Evolutionary conservation across 2,329 filamentous ascomycete species (phyloP), one percentile per base, ranked within the genome.

Genomic region (Alternaria incomplexa): DNA sequence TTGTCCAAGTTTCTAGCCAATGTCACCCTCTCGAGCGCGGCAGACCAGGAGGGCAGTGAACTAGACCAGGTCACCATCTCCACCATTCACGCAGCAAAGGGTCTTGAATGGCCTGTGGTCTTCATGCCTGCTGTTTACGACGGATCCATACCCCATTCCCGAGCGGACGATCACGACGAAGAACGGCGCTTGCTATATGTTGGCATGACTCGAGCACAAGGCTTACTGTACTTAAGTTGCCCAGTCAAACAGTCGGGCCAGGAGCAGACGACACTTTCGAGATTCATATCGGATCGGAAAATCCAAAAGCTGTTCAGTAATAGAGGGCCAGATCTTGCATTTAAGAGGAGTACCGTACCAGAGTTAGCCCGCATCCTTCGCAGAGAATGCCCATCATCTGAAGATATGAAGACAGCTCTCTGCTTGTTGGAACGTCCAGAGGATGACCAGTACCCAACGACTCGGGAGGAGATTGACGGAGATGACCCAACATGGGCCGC

Each of bases 51-150:
- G 3, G 84, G 86, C 3, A 83, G 85, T 22, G 85, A 87, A 56
- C 83, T 83, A 26, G 86, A 80, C 1, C 85, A 92, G 70, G 88
- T 98, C 20, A 97, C 94, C 0, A 93, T 99, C 23, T 97, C 93
- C 6, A 99, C 95, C 0, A 97, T 99, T 11, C 95, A 99, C 77
- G 93, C 94, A 0, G 93, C 95, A 3, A 99, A 99, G 79, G 95
- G 95, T 4, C 85, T 99, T 1, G 95, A 99, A 78, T 99, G 96
- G 96, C 95, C 95, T 0, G 86, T 97, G 2, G 93, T 98, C 1
- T 98, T 98, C 77, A 89, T 98, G 15, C 94, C 96, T 6, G 92
- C 92, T 1, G 91, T 93, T 25, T 97, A 97, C 75, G 89, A 93
- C 50, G 96, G 95, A 1, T 95, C 91, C 3, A 96, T 98, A 62